Evolutionary conservation across 1,284 basidiomycete species (phyloP).

Genomic region (Malassezia obtusa): DNA sequence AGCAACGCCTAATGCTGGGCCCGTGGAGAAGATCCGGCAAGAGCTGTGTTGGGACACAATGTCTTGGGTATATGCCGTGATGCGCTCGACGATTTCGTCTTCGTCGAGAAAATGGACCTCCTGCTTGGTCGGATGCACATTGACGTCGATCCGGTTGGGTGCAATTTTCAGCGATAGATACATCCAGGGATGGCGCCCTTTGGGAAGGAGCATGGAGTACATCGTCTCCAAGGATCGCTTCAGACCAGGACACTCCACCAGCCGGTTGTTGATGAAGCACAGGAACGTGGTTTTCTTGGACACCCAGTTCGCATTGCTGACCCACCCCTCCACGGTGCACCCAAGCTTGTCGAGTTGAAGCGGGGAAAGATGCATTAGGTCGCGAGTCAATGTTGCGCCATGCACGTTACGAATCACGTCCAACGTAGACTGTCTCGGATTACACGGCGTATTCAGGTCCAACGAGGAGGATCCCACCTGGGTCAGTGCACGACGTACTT

Average conservation of each 20-base stretch:
- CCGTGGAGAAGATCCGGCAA: conserved; percentile 35
- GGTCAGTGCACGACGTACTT: conserved; percentile 52
- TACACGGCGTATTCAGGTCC: conserved; percentile 72
- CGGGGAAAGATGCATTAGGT: conserved; percentile 56
- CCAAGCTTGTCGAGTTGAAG: conserved; percentile 24
- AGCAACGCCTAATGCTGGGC: conserved; percentile 16
- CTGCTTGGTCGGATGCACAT: conserved; percentile 94
- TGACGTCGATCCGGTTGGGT: conserved; percentile 83
- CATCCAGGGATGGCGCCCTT: conserved; percentile 79
- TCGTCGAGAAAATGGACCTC: conserved; percentile 84
- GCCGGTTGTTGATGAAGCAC: conserved; percentile 93
- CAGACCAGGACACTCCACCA: conserved; percentile 80
- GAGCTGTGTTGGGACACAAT: conserved; percentile 29
- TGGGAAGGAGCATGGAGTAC: conserved; percentile 77
- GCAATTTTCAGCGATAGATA: conserved; percentile 81
- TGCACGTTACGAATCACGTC: conserved; percentile 74
- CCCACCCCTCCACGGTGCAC: conserved; percentile 56
- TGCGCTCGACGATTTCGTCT: conserved; percentile 70
- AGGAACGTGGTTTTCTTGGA: conserved; percentile 74
- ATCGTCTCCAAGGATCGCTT: conserved; percentile 78
- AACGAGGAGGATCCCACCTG: conserved; percentile 28
- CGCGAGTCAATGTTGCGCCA: conserved; percentile 68
- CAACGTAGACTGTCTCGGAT: conserved; percentile 54
- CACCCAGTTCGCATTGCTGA: conserved; percentile 80
- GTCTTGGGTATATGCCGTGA: conserved; percentile 52